Base-by-base conservation (phyloP, 106 monocot genomes). In the Ottelia alismoides region DNA sequence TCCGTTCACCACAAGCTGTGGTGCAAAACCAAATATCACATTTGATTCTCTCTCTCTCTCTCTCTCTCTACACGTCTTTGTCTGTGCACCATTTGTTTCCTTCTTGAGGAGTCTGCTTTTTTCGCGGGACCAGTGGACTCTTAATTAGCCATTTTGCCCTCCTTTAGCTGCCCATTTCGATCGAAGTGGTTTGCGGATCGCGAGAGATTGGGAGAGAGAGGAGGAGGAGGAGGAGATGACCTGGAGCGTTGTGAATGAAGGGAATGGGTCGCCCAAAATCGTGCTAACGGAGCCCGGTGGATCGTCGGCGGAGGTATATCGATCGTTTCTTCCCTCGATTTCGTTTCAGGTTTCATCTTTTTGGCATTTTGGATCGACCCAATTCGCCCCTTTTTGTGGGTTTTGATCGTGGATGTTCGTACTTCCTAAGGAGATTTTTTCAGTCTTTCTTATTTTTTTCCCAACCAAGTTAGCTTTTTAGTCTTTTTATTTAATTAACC, bases 201-300 rank as follows among this genome's bases (percentile, higher is more conserved):
- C 40, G 10, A 7, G 40, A 6, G 6, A 16, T 43, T 43, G 40
- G 6, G 40, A 6, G 40, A 16, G 40, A 43, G 40, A 43, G 40
- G 10, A 43, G 40, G 16, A 16, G 40, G 16, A 43, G 40, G 40
- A 43, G 40, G 40, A 43, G 59, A 70, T 70, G 69, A 61, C 69
- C 12, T 70, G 68, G 68, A 60, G 68, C 28, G 68, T 70, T 6
- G 62, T 70, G n/a, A 62, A 70, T 18, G 53, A 62, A 28, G 62
- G 61, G 16, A 46, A 70, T 28, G 61, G 69, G 16, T 45, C 44
- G 14, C 69, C 69, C 22, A 70, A 47, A 53, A 47, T 70, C 30
- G 44, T 61, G 27, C 56, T 70, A 6, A 62, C 62, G 16, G 69
- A 70, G 52, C 69, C 62, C 24, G 46, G 54, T 17, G 69, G 69